phyloP scores from a whole-genome alignment of 2,329 filamentous ascomycete genomes.

The Huntiella moniliformis region DNA sequence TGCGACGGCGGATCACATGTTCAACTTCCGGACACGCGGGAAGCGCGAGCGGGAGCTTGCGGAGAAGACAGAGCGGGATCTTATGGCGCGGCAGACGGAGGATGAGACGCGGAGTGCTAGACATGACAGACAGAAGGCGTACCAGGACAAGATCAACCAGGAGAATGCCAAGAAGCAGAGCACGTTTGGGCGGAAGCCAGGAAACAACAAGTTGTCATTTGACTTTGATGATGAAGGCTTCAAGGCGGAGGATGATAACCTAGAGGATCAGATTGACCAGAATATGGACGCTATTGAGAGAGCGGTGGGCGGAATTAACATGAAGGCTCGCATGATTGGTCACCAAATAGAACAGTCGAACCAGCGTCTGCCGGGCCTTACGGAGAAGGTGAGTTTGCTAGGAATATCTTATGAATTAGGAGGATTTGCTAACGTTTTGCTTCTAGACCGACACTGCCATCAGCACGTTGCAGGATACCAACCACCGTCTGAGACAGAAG shows the following conservation, averaged over 20 bases:
- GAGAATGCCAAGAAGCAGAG: constrained; percentile 2
- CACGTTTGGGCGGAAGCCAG: constrained; percentile 5
- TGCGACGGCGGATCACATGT: constrained; percentile 66
- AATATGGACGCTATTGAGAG: constrained; percentile 46
- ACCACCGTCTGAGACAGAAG: constrained; percentile 11
- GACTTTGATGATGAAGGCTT: constrained; percentile 48
- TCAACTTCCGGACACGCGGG: constrained; percentile 50
- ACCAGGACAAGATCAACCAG: constrained; percentile 10
- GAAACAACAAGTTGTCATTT: constrained; percentile 47
- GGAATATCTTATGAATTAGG: not conserved
- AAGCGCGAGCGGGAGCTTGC: constrained; percentile 48
- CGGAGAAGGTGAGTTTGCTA: constrained; percentile 42
- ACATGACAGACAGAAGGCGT: constrained; percentile 18
- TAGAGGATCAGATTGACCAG: constrained; percentile 36
- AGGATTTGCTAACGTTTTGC: constrained; percentile 13
- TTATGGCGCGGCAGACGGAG: constrained; percentile 2
- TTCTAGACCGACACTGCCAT: constrained; percentile 54
- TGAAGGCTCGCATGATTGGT: constrained; percentile 57
- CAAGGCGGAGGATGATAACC: constrained; percentile 30
- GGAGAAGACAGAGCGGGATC: constrained; percentile 43
- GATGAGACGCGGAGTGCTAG: constrained; percentile 8
- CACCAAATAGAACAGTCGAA: constrained; percentile 59
- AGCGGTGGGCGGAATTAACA: constrained; percentile 53
- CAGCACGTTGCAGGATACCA: constrained; percentile 9
- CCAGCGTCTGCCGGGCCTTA: constrained; percentile 34